Base-by-base conservation (phyloP, 257 asterid genomes). In the Nicotiana sylvestris region DNA sequence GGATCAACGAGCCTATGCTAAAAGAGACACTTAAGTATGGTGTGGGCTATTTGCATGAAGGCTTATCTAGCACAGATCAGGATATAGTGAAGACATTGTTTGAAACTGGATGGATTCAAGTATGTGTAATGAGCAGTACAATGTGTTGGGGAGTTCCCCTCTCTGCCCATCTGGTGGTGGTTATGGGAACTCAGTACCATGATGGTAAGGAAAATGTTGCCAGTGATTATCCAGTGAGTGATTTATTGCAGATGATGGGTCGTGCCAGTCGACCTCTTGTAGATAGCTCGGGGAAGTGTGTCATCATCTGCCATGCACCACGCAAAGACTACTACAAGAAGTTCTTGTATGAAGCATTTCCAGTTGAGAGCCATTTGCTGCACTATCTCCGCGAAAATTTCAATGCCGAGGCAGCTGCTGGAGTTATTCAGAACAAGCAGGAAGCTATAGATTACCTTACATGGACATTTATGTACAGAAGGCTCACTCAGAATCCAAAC, bases 241-340 rank as follows among this genome's bases (percentile, higher is more conserved):
- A 85, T 77, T 81, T 88, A 56, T 84, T 88, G 83, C 90, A 88
- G 85, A 85, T 88, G 90, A 85, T 88, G 88, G 90, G 88, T 17
- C 90, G 85, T 84, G 88, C 90, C 58, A 85, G 88, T 65, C 86
- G 88, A 53, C 90, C 90, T 70, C 86, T 87, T 60, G 81, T 85
- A 81, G 88, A 87, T 72, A 85, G 81, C 29, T 85, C 90, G 0
- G 88, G 90, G 64, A 88, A 85, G 78, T 88, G 90, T 82, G 86
- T 88, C 66, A 88, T 88, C 17, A 85, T 85, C 67, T 88, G 86
- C 76, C 90, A 88, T 67, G 86, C 88, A 21, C 87, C 90, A 2
- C 43, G 87, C 6, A 85, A 88, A 39, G 90, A 88, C 25, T 88
- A 88, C 70, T 84, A 88, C 83, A 85, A 83, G 90, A 88, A 85